Percentiles rank a stretch among this genome's conserved stretches.
Conservation (phyloP, 2,329 filamentous ascomycete genomes). For the Neocatenulostroma microsporum region DNA sequence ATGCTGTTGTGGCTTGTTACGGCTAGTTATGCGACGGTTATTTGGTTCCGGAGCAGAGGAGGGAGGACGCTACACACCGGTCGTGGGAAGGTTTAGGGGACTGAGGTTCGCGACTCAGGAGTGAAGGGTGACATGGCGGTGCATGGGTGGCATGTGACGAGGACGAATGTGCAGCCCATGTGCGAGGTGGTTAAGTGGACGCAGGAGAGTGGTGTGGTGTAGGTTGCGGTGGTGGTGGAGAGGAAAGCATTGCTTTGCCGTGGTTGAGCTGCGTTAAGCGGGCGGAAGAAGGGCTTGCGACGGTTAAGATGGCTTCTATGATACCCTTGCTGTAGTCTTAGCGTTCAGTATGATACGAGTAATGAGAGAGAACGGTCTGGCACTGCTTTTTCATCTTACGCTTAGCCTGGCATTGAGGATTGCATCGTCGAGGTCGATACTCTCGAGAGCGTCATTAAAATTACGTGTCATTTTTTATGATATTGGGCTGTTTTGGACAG, state of each 20-base stretch:
- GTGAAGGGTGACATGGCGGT: background rate
- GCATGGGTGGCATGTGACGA: background rate
- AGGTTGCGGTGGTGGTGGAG: background rate
- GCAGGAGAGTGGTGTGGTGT: slow-evolving; percentile 5
- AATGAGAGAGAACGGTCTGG: no score
- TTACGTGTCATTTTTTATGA: no score
- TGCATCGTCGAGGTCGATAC: no score
- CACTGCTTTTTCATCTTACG: no score
- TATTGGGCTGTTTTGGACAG: no score
- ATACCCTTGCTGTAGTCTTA: slow-evolving; percentile 1
- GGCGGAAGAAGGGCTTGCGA: no score
- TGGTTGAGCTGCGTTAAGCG: no score
- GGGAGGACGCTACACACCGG: slow-evolving; percentile 32
- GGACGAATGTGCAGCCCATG: no score
- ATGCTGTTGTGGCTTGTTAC: slow-evolving; percentile 68
- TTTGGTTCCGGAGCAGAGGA: slow-evolving; percentile 54
- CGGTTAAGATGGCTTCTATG: background rate
- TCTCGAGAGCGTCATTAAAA: no score
- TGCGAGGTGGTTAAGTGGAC: slow-evolving; percentile 1
- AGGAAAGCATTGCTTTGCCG: no score
- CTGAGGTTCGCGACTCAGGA: slow-evolving; percentile 1
- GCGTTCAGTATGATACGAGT: no score
- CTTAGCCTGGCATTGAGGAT: no score
- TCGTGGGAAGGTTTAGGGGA: slow-evolving; percentile 25
- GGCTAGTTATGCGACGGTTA: slow-evolving; percentile 46